Evolutionary conservation across 176 grass and related monocot species (phyloP), one percentile per base, ranked within the genome.

Genomic region (Alopecurus myosuroides): DNA sequence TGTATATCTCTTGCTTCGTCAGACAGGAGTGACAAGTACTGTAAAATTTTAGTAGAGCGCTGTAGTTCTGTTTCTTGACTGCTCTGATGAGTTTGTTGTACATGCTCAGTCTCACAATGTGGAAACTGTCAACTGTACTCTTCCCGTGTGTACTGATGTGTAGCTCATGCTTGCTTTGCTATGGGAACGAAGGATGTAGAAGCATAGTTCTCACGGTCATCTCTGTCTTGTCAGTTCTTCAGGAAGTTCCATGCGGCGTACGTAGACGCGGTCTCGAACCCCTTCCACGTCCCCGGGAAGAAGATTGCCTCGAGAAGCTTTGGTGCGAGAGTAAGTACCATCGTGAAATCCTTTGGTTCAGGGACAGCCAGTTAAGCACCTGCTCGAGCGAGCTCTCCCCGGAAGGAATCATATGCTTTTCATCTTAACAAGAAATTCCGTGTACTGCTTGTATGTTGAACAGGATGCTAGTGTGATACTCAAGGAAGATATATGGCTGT

Each of bases 261-360:
- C 45, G 92, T 94, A 35, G 97, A 97, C 66, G 92, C 97, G 0
- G 88, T 99, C 74, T 99, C 92, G 4, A 97, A 99, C 79, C 97
- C 97, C 1, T 99, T 99, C 79, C 94, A 99, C 69, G 92, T 99
- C 73, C 97, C 97, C 6, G 97, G 97, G 74, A 99, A 94, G 86
- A 99, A 99, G 86, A 97, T 99, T 29, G 84, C 92, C 35, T 99
- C 97, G 26, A 97, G 90, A 89, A 94, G 84, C 74, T 99, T 99
- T 72, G 92, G 90, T 13, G 84, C 88, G 44, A 92, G 94, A 92
- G 92, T 97, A 8, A 88, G 88, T 77, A 77, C 85, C 63, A 97
- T 99, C 1, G 97, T 99, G 76, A 94, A 94, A 81, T 86, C 92
- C 65, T 99, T 97, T 37, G 84, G 88, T 31, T 85, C 90, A 73